Evolutionary conservation across 1,139 yeast genomes (phyloP), one percentile per base, ranked within the genome.

Genomic region (Zygotorulaspora mrakii): DNA sequence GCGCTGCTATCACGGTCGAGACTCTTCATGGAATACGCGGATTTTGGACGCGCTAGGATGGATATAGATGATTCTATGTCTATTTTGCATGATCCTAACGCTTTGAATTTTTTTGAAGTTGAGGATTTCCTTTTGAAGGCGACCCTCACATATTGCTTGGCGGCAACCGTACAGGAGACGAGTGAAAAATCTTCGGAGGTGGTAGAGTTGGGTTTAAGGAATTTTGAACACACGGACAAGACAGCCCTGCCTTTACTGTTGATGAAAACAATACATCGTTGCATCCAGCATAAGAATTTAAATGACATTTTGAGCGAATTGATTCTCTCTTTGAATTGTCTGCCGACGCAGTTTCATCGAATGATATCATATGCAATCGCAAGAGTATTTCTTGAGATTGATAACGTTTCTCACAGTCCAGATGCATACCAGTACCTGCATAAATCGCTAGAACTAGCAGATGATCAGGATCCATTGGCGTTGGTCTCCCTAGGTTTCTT

Each of bases 401-500:
- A 49, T 27, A 32, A 41, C 17, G 37, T 34, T 2, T 39, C 46
- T 10, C 50, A 49, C 18, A 45, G 47, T 1, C 33, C 39, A 7
- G 17, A 25, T 7, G 52, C 55, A 2, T 79, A 77, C 53, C 77
- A 76, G 44, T 70, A 74, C 13, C 74, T 74, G 48, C 84, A 79
- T 54, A 66, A 70, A 28, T 79, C 84, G 2, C 61, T 79, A 39
- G 68, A 74, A 45, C 65, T 77, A 33, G n/a, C n/a, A n/a, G 77
- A 80, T 0, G 72, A 79, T 13, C 65, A 67, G 24, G 70, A 74
- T 10, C 77, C 84, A 12, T 65, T 77, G 38, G 74, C 82, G 6
- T 79, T 86, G 87, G 60, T 80, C 28, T 78, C 82, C 0, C 78
- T 79, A 17, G 87, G 85, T 1, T 70, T 75, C 18, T 62, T 80